Conservation (phyloP, 331 rosid genomes). For the Cucumis variabilis region DNA sequence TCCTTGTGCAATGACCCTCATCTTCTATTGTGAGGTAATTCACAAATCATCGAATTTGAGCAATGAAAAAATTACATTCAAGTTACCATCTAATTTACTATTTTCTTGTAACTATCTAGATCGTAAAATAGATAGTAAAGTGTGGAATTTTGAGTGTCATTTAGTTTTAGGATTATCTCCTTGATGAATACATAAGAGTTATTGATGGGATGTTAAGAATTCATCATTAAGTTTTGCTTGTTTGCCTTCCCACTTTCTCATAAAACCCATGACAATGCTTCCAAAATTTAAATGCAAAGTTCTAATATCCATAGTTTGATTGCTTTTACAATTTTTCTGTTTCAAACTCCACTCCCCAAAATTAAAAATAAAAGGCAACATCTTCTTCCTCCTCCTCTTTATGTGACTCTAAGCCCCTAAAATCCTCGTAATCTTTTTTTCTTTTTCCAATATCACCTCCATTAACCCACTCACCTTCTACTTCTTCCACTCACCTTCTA, state of each 20-base stretch:
- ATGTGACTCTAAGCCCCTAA: background rate
- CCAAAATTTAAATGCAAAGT: conserved; percentile 24
- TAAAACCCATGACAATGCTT: conserved; percentile 17
- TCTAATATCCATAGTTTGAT: background rate
- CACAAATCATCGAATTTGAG: background rate
- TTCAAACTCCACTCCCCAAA: background rate
- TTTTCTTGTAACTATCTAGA: background rate
- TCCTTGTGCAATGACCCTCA: background rate
- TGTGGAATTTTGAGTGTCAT: background rate
- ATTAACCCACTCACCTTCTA: background rate
- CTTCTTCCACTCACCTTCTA: background rate
- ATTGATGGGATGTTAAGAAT: no score
- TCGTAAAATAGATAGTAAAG: background rate
- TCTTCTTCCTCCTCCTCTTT: background rate
- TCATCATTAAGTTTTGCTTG: background rate
- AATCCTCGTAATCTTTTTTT: background rate
- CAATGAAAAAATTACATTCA: background rate
- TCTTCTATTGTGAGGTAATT: background rate
- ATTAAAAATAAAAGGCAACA: background rate
- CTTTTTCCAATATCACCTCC: background rate
- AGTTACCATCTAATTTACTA: background rate
- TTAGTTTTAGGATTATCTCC: background rate
- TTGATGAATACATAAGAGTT: background rate
- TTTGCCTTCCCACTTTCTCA: background rate
- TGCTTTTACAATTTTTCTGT: conserved; percentile 8